Evolutionary conservation across 805 yeast species (phyloP), one percentile per base, ranked within the genome.

Genomic region (Yamadazyma nakazawae): DNA sequence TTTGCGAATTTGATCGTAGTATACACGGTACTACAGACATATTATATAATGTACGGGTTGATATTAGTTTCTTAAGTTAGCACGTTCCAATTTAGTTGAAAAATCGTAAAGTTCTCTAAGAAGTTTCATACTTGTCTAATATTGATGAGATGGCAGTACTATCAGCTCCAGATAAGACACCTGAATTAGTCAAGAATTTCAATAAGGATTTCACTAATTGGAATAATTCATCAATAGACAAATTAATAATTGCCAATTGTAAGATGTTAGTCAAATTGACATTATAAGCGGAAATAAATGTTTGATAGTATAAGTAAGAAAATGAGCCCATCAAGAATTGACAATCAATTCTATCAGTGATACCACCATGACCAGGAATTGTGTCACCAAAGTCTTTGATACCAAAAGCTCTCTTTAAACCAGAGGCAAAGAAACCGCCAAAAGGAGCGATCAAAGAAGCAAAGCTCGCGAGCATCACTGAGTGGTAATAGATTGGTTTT

Each of bases 291-390:
- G 92, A 82, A 54, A 94, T 79, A 64, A 94, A 94, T 2, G 97
- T 88, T 66, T 92, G 97, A 67, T 84, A 91, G 70, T 94, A 94
- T 54, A 94, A 74, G 62, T 90, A 91, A 30, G 94, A 79, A 63
- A 94, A 94, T 34, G 96, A 88, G 11, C 99, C 99, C 98, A 94
- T 94, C 57, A 94, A 74, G 63, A 92, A 94, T 70, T 94, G 98
- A 69, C 99, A 94, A 69, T 94, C 99, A 74, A 94, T 84, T 70
- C 99, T 80, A 64, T 94, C 99, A 21, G 97, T 91, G 55, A 94
- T 84, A 56, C 99, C 99, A 53, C 99, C 99, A 63, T 94, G 99
- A 28, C 99, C 99, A 13, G 99, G 99, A 56, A 94, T 94, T 9
- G 98, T 92, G 61, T 92, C 96, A 55, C 98, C 99, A 61, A 94